phyloP scores from a whole-genome alignment of 1,139 yeast genomes.

The Zygosaccharomyces sapae region DNA sequence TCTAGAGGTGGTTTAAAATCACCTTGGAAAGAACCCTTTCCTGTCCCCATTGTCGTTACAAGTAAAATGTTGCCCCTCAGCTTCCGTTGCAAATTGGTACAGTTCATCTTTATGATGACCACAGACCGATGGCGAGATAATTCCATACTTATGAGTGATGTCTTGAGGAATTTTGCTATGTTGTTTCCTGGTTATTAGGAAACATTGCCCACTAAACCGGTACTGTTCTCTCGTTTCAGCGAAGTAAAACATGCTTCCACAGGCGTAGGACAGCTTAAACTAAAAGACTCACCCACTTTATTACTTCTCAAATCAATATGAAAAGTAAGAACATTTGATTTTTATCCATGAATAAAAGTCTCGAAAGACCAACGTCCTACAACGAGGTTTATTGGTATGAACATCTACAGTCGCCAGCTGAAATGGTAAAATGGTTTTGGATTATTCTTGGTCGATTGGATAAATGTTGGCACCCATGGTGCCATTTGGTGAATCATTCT shows the following conservation, averaged over 20 bases:
- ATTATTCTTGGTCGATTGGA: constrained; percentile 48
- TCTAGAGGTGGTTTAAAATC: constrained; percentile 42
- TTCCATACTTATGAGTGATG: constrained; percentile 20
- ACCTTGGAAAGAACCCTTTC: constrained; percentile 8
- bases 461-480: constrained; percentile 65
- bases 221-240: constrained; percentile 59
- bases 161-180: constrained; percentile 13
- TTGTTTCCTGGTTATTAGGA: constrained; percentile 20
- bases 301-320: constrained; percentile 69
- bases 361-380: constrained; percentile 67
- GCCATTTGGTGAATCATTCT: constrained; percentile 52
- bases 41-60: background rate
- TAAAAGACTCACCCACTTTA: constrained; percentile 51
- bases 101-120: constrained; percentile 20
- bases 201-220: constrained; percentile 64
- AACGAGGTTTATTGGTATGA: constrained; percentile 48
- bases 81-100: constrained; percentile 18
- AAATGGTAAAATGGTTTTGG: constrained; percentile 50
- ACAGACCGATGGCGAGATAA: constrained; percentile 34
- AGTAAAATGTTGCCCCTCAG: constrained; percentile 7
- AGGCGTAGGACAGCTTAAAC: constrained; percentile 38
- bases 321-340: constrained; percentile 63
- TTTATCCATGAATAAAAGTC: constrained; percentile 72
- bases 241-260: constrained; percentile 80
- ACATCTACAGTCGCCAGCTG: constrained; percentile 65